Percentiles rank a stretch among this genome's conserved stretches.
Evolutionary conservation across 2,329 filamentous ascomycete genomes (phyloP).

Genomic region (Nannizziopsis barbatae): DNA sequence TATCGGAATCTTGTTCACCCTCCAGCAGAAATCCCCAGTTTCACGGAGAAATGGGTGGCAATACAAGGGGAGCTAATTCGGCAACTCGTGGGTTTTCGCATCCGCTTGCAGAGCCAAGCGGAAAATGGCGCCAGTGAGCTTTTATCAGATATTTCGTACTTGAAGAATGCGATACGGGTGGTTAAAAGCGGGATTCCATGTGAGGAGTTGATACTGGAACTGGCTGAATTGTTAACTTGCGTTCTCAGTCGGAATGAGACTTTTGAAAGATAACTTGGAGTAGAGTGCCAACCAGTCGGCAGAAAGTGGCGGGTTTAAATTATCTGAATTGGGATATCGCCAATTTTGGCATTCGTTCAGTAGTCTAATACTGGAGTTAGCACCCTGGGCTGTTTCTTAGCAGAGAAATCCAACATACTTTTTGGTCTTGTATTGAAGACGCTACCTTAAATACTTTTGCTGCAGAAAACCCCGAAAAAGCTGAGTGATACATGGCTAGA

Average conservation of each 20-base stretch:
- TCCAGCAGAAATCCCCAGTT: neutral
- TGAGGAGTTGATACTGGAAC: slow-evolving; percentile 4
- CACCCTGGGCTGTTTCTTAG: no score
- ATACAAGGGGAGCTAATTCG: slow-evolving; percentile 2
- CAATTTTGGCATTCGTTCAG: no score
- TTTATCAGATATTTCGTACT: neutral
- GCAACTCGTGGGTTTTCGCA: neutral
- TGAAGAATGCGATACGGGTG: slow-evolving; percentile 5
- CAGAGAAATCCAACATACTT: no score
- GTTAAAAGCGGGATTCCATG: neutral
- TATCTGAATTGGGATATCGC: no score
- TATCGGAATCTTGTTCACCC: neutral
- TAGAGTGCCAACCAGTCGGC: no score
- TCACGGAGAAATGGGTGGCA: slow-evolving; percentile 1
- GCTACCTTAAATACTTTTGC: no score
- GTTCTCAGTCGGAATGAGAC: slow-evolving; percentile 12
- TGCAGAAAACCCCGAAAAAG: no score
- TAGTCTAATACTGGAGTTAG: no score
- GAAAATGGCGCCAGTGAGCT: neutral
- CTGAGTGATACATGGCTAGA: no score
- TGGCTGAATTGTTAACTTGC: slow-evolving; percentile 2
- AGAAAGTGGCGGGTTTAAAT: no score
- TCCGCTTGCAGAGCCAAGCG: neutral
- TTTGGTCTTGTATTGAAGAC: no score
- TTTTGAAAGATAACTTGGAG: slow-evolving; percentile 4